Base-by-base conservation (phyloP, 768 basidiomycete genomes). In the Dioszegia aurantiaca region DNA sequence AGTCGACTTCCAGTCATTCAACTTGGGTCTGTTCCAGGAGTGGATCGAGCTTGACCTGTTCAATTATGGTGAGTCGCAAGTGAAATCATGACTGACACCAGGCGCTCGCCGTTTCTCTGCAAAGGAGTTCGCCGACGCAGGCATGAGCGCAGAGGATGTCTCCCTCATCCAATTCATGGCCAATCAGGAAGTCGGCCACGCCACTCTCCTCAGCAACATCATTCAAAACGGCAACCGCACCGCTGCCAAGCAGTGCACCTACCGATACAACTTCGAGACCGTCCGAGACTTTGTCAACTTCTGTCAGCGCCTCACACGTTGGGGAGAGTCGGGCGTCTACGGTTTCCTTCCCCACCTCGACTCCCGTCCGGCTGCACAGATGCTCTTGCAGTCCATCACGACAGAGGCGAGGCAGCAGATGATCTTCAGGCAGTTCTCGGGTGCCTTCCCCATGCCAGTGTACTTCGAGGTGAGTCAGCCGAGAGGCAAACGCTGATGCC, bases 331-430 rank as follows among this genome's bases (percentile, higher is more conserved):
- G 0, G 84, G 84, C 11, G 82, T 83, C 16, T 83, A 82, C 64
- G 85, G 85, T 9, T 86, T 86, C 79, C 72, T 86, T n/a, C 77
- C 81, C 51, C 84, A 85, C 69, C 80, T 87, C 37, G 78, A 86
- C 72, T 83, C 83, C 21, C 79, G 83, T 31, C 80, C 82, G 2
- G 64, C 80, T 0, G 84, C 84, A 1, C 73, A 79, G 45, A 72
- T 86, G 12, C 76, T 86, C 16, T 68, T 82, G 6, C 82, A 86
- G 68, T 78, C 81, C 6, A 84, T 87, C 64, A 78, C 83, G 0
- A 84, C 82, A 12, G 85, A 86, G 74, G 81, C 82, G 19, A 77
- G 85, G 9, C 85, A 87, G 74, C 83, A 86, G 77, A 81, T 85
- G 81, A 78, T 81, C 44, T 85, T 86, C 79, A 71, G 85, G 4